phyloP scores from a whole-genome alignment of 2,329 filamentous ascomycete genomes.

The Apiospora rasikravindrae region DNA sequence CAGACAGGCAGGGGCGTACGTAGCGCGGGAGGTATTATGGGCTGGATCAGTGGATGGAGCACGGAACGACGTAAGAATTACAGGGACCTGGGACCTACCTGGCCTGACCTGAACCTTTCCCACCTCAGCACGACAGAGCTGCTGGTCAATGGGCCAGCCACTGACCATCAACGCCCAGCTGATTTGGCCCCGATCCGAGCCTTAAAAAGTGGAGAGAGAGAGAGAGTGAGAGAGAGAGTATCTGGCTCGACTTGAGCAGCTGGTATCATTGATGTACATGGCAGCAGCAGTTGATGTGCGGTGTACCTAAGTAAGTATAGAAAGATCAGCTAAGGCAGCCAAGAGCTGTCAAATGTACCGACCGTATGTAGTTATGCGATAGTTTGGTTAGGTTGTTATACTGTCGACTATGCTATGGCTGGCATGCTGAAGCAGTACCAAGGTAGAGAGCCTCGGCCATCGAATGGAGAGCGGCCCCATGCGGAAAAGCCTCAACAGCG shows the following conservation, averaged over 20 bases:
- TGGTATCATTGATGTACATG: neutral
- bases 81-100: neutral
- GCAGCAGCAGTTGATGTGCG: neutral
- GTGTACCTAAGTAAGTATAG: neutral
- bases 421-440: neutral
- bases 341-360: neutral
- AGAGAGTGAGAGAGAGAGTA: too few relatives aligned
- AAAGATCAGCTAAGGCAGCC: neutral
- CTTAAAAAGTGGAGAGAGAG: slow-evolving; percentile 17
- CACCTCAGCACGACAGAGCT: neutral
- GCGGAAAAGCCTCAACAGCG: neutral
- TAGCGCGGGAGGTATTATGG: neutral
- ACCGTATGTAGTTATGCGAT: too few relatives aligned
- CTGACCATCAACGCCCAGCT: neutral
- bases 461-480: neutral
- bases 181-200: neutral
- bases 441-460: too few relatives aligned
- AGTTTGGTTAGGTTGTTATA: too few relatives aligned
- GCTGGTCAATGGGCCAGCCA: too few relatives aligned
- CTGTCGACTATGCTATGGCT: neutral
- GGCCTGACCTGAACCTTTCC: neutral
- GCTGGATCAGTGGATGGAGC: neutral
- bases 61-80: slow-evolving; percentile 1
- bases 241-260: neutral
- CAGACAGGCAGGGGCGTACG: neutral